A percentile compares a stretch with the other conserved stretches of the same genome.
Conservation (phyloP, 495 filamentous ascomycete genomes). For the Penicillium ucsense region DNA sequence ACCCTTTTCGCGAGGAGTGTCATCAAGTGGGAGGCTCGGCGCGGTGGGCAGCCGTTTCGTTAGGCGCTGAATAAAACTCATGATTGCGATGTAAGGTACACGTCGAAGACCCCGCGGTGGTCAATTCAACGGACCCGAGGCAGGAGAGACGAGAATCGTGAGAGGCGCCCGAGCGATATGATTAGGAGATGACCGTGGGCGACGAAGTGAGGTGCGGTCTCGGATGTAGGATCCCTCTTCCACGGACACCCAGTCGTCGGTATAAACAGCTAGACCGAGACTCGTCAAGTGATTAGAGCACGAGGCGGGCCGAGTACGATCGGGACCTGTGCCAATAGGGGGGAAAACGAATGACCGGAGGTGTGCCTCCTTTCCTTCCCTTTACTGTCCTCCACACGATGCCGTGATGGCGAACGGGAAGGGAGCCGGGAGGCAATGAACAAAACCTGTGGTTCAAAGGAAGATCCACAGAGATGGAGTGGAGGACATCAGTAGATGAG, state of each 20-base stretch:
- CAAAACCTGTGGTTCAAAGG: constrained; percentile 20
- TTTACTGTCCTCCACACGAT: constrained; percentile 27
- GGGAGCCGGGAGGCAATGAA: constrained; percentile 22
- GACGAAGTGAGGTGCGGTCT: background rate
- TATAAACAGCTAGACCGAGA: background rate
- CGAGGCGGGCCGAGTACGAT: constrained; percentile 1
- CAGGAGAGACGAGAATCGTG: constrained; percentile 12
- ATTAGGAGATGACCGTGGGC: constrained; percentile 1
- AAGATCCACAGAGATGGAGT: constrained; percentile 13
- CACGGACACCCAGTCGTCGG: background rate
- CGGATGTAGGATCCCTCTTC: no score
- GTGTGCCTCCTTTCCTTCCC: constrained; percentile 39
- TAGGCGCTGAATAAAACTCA: constrained; percentile 57
- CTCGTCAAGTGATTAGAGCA: background rate
- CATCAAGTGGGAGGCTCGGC: constrained; percentile 50
- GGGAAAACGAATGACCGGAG: constrained; percentile 42
- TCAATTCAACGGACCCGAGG: constrained; percentile 15
- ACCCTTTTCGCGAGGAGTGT: constrained; percentile 46
- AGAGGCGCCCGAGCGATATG: constrained; percentile 2
- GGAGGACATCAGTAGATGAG: constrained; percentile 11
- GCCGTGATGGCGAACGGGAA: constrained; percentile 15
- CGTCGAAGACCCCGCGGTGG: constrained; percentile 18
- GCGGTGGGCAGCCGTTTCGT: constrained; percentile 54
- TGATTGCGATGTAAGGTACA: constrained; percentile 25
- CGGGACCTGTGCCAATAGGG: constrained; percentile 10